phyloP scores from a whole-genome alignment of 108 stramenopile genomes.

The Cyclotella sp. region DNA sequence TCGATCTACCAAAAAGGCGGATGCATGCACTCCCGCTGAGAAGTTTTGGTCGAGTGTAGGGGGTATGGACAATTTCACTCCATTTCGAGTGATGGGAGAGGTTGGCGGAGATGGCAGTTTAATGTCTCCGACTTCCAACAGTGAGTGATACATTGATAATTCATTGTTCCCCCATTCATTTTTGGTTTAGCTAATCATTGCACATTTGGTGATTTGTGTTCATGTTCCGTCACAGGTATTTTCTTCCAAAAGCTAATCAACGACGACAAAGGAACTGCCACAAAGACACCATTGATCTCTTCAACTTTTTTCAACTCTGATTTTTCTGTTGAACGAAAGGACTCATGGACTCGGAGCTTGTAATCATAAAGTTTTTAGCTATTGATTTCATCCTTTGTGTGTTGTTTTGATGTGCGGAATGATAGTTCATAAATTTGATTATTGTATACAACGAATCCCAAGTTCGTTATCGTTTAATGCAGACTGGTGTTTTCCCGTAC shows the following conservation, averaged over 20 bases:
- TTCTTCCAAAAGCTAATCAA: constrained; percentile 26
- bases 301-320: constrained; percentile 7
- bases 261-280: constrained; percentile 31
- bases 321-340: not conserved
- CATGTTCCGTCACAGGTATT: too few relatives aligned
- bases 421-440: too few relatives aligned
- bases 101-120: constrained; percentile 17
- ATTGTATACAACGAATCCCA: too few relatives aligned
- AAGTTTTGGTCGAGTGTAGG: constrained; percentile 39
- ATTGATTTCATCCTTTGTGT: too few relatives aligned
- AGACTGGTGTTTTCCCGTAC: too few relatives aligned
- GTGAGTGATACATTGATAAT: constrained; percentile 13
- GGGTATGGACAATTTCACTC: constrained; percentile 36
- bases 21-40: constrained; percentile 32
- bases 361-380: too few relatives aligned
- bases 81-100: constrained; percentile 14
- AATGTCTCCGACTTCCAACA: constrained; percentile 43
- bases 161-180: not conserved
- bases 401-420: too few relatives aligned
- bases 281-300: constrained; percentile 17
- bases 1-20: constrained; percentile 14
- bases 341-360: too few relatives aligned
- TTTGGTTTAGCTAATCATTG: not conserved
- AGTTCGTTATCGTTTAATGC: too few relatives aligned
- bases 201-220: not conserved